phyloP scores from a whole-genome alignment of 1,284 basidiomycete species.

The Pyrrhoderma lamaoense region DNA sequence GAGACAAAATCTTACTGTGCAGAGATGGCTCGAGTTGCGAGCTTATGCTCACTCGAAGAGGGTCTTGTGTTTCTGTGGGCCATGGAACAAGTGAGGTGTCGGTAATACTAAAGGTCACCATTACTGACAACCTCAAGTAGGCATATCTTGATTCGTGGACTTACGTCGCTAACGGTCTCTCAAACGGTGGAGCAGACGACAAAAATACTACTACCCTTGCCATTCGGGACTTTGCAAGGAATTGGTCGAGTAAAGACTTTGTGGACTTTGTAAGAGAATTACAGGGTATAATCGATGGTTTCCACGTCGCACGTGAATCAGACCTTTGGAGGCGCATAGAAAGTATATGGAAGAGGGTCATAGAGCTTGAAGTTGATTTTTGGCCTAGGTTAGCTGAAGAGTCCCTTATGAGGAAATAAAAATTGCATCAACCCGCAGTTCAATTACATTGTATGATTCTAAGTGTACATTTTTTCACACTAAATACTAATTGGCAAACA shows the following conservation, averaged over 20 bases:
- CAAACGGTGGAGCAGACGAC: conserved; percentile 10
- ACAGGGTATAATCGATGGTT: conserved; percentile 44
- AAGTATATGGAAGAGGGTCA: conserved; percentile 46
- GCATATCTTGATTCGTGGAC: conserved; percentile 63
- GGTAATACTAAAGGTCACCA: background rate
- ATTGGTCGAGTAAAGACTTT: conserved; percentile 64
- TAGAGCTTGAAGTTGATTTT: conserved; percentile 55
- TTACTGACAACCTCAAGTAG: conserved; percentile 20
- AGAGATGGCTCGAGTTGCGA: conserved; percentile 53
- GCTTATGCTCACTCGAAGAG: conserved; percentile 46
- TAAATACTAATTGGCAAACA: no score
- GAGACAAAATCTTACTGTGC: conserved; percentile 62
- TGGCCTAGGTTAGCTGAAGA: conserved; percentile 36
- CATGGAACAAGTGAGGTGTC: conserved; percentile 56
- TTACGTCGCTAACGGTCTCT: conserved; percentile 33
- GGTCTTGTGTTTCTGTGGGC: conserved; percentile 69
- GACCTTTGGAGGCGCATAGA: conserved; percentile 40
- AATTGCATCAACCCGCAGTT: no score
- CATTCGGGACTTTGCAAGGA: conserved; percentile 45
- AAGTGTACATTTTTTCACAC: no score
- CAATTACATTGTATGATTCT: no score
- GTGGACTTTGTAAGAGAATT: conserved; percentile 51
- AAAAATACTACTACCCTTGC: conserved; percentile 28
- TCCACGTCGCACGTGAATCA: conserved; percentile 34
- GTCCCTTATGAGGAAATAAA: no score